A percentile compares a stretch with the other conserved stretches of the same genome.
These are phyloP conservation scores for Priceomyces medius DNA, from an alignment of 805 yeast species.

Conservation along the genomic window DNA sequence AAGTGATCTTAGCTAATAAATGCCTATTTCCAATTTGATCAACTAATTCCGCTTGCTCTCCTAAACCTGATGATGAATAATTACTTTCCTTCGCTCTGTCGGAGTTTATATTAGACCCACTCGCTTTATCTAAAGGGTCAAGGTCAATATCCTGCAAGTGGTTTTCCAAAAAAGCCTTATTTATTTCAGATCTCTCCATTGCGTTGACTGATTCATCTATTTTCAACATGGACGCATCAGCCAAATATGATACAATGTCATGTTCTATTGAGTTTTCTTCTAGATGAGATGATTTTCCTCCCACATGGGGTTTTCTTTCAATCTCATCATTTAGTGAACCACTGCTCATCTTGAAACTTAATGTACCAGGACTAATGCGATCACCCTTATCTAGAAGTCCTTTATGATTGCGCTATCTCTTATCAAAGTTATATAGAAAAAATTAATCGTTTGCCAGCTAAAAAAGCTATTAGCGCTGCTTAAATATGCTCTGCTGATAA, in stretches of 20 bases:
- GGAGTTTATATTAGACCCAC: not conserved
- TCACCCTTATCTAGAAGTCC: not conserved
- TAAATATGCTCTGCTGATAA: not conserved
- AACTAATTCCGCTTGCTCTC: not conserved
- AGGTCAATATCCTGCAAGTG: constrained; percentile 10
- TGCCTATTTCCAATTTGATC: not conserved
- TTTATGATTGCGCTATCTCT: not conserved
- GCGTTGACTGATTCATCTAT: not conserved
- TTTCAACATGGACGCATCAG: not conserved
- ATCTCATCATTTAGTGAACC: constrained; percentile 19
- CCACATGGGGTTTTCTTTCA: not conserved
- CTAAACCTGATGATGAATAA: not conserved
- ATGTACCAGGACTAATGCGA: not conserved
- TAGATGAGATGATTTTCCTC: not conserved
- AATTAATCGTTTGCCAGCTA: not conserved
- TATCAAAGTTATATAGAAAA: not conserved
- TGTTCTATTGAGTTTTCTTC: not conserved
- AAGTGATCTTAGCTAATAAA: constrained; percentile 9
- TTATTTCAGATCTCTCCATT: not conserved
- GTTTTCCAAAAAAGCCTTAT: not conserved
- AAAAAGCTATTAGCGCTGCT: not conserved
- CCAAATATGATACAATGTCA: not conserved
- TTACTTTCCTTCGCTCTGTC: not conserved
- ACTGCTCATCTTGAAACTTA: constrained; percentile 12
- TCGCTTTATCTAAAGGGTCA: constrained; percentile 13